Percentiles rank a stretch among this genome's conserved stretches.
Conservation (phyloP, 73 alveolate species). For the Urostyla sp. region DNA sequence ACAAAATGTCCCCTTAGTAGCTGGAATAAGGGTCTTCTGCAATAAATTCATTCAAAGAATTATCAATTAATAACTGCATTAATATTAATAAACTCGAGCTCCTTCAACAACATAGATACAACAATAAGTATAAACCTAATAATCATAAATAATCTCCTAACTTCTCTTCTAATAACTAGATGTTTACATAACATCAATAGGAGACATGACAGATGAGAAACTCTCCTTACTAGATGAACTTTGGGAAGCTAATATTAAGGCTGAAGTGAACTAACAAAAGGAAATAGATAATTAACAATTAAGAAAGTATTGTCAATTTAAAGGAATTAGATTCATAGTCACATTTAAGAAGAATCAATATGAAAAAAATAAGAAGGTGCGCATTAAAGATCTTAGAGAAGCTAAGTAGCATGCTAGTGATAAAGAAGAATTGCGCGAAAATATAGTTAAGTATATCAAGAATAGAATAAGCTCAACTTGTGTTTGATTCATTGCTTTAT, state of each 20-base stretch:
- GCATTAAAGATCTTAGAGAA: conserved; percentile 9
- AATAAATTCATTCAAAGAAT: neutral
- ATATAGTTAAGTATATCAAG: neutral
- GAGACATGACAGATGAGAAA: conserved; percentile 48
- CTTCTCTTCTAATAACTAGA: conserved; percentile 11
- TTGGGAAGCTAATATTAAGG: conserved; percentile 28
- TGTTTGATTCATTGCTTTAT: neutral
- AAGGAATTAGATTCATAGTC: conserved; percentile 1
- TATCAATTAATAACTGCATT: neutral
- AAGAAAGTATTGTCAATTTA: neutral
- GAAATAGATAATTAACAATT: conserved; percentile 5
- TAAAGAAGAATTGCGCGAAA: neutral
- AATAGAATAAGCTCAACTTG: neutral
- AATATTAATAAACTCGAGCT: neutral
- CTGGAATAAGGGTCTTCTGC: conserved; percentile 13
- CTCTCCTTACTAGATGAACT: conserved; percentile 27
- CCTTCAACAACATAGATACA: neutral
- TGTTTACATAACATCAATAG: conserved; percentile 47
- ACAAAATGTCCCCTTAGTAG: conserved; percentile 10
- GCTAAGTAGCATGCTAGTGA: neutral
- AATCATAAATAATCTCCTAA: neutral
- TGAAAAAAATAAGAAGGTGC: conserved; percentile 26
- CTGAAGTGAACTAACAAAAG: conserved; percentile 34
- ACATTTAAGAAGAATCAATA: conserved; percentile 41
- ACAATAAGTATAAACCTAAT: conserved; percentile 4